Percentiles rank a stretch among this genome's conserved stretches.
Conservation (phyloP, 2,329 filamentous ascomycete species). For the Colletotrichum neosansevieriae region DNA sequence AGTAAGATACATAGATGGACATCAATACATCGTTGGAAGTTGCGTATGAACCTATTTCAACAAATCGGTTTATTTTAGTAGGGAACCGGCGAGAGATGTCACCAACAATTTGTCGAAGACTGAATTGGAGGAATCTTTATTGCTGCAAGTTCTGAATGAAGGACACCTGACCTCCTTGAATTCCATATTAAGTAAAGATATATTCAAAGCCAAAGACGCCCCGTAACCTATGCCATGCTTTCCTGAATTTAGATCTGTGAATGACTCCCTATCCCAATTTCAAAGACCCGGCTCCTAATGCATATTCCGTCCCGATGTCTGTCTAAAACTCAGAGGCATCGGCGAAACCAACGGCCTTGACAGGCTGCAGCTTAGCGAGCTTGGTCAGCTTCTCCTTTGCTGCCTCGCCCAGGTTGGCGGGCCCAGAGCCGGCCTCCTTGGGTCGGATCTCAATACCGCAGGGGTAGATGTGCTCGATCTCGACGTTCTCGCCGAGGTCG, state of each 20-base stretch:
- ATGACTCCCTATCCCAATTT: background rate
- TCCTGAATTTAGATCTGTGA: accelerated
- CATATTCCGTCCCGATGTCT: background rate
- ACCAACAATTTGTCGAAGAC: too few relatives aligned
- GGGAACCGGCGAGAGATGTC: too few relatives aligned
- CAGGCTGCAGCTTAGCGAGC: conserved; percentile 28
- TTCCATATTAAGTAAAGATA: background rate
- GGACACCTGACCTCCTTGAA: too few relatives aligned
- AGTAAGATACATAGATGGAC: too few relatives aligned
- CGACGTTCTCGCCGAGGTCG: conserved; percentile 38
- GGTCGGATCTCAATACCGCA: conserved; percentile 36
- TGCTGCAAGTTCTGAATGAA: too few relatives aligned
- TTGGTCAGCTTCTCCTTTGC: conserved; percentile 28
- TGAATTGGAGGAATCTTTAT: too few relatives aligned
- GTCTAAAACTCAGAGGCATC: conserved; percentile 13
- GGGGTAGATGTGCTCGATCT: conserved; percentile 41
- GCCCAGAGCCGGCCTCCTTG: background rate
- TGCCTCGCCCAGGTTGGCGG: conserved; percentile 2
- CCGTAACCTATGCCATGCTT: conserved; percentile 39
- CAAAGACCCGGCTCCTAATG: background rate
- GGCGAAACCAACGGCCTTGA: conserved; percentile 24
- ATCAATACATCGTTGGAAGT: too few relatives aligned
- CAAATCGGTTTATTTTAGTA: too few relatives aligned
- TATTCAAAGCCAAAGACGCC: background rate
- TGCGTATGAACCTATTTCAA: too few relatives aligned